Evolutionary conservation across 2,329 filamentous ascomycete species (phyloP), one percentile per base, ranked within the genome.

Genomic region (Colletotrichum tamarilloi): DNA sequence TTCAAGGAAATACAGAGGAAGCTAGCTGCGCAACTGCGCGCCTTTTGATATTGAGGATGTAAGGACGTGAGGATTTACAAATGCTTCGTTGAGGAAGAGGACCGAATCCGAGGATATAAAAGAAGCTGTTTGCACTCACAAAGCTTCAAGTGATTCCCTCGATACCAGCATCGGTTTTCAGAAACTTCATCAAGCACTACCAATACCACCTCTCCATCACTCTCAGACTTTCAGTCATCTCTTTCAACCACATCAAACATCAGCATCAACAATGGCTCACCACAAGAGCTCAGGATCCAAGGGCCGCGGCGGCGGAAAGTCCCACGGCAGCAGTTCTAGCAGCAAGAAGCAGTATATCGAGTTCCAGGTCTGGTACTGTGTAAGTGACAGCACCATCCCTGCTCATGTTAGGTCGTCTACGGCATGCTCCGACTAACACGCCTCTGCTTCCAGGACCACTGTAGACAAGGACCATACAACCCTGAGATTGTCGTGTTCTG

Each of bases 311-410:
- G n/a, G 56, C 22, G 53, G 66, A 30, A 60, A 62, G 16, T 55
- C 66, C 24, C 52, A 32, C 8, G 32, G 66, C 16, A 22, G 56
- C 42, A n/a, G 42, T 49, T n/a, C 19, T 49, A 2, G 42, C 46
- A 1, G 26, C 38, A 67, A 62, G 57, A 63, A 19, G 16, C 38
- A 6, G 12, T 42, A 52, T 19, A 14, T 38, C 7, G 4, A 16
- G 5, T 8, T 16, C 46, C 5, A 14, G 6, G 57, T 68, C n/a
- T 68, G 66, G 66, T 68, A 68, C 30, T 68, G 66, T 11, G 66
- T 68, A 2, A 62, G 57, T 68, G 14, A 11, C 2, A 4, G 22
- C 14, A 16, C 2, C 30, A n/a, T 46, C 19, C 28, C 58, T n/a
- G 58, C 42, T 5, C 16, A 6, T 19, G 11, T 16, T 9, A 4